A percentile compares a stretch with the other conserved stretches of the same genome.
Conservation (phyloP, 805 yeast species). For the Isabelozyma rhagii region DNA sequence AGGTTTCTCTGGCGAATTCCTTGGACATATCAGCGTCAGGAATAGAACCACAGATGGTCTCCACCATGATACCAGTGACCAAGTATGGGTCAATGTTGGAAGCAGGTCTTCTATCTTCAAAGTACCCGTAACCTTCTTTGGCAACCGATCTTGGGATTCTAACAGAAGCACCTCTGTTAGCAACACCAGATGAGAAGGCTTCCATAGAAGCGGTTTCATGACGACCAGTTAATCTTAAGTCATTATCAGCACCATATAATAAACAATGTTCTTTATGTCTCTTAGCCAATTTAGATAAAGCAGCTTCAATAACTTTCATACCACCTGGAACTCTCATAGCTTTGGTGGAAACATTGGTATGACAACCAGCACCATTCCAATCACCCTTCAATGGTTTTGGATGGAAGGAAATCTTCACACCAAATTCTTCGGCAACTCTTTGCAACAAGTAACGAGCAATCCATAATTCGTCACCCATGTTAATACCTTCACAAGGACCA, state of each 20-base stretch:
- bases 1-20: constrained; percentile 76
- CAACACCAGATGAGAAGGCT: constrained; percentile 92
- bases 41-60: constrained; percentile 92
- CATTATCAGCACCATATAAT: constrained; percentile 94
- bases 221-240: constrained; percentile 92
- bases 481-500: constrained; percentile 94
- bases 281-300: constrained; percentile 88
- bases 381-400: constrained; percentile 99
- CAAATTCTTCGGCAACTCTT: constrained; percentile 98
- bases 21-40: constrained; percentile 93
- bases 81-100: constrained; percentile 98
- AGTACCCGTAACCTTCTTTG: constrained; percentile 96
- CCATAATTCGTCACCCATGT: constrained; percentile 98
- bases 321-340: constrained; percentile 94
- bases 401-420: constrained; percentile 97
- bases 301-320: constrained; percentile 88
- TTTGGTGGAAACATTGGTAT: constrained; percentile 94
- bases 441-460: constrained; percentile 88
- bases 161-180: constrained; percentile 98
- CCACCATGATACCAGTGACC: constrained; percentile 97
- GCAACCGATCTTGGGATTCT: constrained; percentile 99
- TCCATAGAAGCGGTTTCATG: constrained; percentile 97
- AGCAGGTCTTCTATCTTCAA: constrained; percentile 99
- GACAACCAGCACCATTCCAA: constrained; percentile 99
- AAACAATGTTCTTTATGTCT: constrained; percentile 97